Evolutionary conservation across 768 basidiomycete genomes (phyloP).

Genomic region (Austroboletus eburneus): DNA sequence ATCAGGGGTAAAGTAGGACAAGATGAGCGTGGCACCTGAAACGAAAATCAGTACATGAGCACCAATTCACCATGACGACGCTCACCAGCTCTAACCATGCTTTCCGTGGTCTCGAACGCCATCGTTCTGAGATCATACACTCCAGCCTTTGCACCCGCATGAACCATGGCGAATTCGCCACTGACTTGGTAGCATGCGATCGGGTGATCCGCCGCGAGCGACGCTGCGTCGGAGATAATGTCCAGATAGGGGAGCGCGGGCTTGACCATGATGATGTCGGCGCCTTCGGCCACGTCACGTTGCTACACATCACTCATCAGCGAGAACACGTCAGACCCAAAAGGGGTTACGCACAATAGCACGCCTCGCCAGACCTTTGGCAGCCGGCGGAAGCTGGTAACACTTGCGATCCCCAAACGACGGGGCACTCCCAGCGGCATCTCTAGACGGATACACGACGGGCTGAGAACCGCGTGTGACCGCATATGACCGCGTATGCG

Average conservation of each 20-base stretch:
- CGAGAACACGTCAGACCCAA: neutral
- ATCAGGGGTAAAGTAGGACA: constrained; percentile 95
- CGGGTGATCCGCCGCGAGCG: constrained; percentile 80
- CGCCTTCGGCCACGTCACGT: constrained; percentile 87
- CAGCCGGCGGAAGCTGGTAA: constrained; percentile 91
- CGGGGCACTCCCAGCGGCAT: constrained; percentile 96
- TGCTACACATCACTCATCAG: constrained; percentile 42
- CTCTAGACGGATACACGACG: constrained; percentile 43
- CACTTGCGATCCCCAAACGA: constrained; percentile 96
- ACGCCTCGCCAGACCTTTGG: constrained; percentile 84
- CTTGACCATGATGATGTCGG: constrained; percentile 99
- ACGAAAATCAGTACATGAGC: constrained; percentile 6
- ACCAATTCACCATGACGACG: constrained; percentile 3
- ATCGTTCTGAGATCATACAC: constrained; percentile 90
- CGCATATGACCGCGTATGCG: neutral
- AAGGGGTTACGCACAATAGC: constrained; percentile 69
- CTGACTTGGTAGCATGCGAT: constrained; percentile 98
- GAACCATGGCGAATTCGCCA: constrained; percentile 97
- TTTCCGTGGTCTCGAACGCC: constrained; percentile 91
- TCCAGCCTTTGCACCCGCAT: constrained; percentile 88
- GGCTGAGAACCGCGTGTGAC: neutral
- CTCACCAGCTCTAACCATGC: constrained; percentile 89
- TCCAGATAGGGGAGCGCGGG: constrained; percentile 95
- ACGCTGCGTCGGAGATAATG: constrained; percentile 83
- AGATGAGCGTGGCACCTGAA: constrained; percentile 82